These are phyloP conservation scores for Cutaneotrichosporon sp. DNA, from an alignment of 1,284 basidiomycete genomes.

Conservation along the genomic window DNA sequence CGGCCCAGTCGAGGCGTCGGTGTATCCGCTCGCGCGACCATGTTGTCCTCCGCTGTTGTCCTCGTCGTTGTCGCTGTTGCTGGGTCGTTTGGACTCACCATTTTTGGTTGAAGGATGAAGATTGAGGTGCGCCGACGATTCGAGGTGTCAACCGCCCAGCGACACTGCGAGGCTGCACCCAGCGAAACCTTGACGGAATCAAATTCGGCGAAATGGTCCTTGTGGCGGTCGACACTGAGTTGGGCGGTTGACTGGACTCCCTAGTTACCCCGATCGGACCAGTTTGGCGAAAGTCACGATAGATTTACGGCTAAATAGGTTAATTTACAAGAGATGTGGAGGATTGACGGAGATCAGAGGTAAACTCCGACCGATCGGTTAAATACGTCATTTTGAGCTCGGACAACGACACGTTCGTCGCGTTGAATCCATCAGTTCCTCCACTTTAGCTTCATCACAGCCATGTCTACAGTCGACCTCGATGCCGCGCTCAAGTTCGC, in stretches of 20 bases:
- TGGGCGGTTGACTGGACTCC: too few relatives aligned
- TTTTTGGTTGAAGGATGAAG: constrained; percentile 16
- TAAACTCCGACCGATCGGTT: too few relatives aligned
- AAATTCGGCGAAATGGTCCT: too few relatives aligned
- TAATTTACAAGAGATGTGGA: too few relatives aligned
- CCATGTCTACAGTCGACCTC: constrained; percentile 53
- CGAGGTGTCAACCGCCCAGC: neutral
- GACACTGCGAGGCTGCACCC: too few relatives aligned
- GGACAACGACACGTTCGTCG: neutral
- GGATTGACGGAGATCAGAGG: too few relatives aligned
- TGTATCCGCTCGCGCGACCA: neutral
- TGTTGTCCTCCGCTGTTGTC: neutral
- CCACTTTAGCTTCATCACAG: neutral
- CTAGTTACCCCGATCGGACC: too few relatives aligned
- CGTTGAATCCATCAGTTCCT: too few relatives aligned
- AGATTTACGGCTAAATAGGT: too few relatives aligned
- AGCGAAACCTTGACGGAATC: too few relatives aligned
- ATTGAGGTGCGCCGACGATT: neutral
- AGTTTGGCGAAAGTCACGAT: too few relatives aligned
- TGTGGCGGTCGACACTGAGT: too few relatives aligned
- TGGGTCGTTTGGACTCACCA: constrained; percentile 14
- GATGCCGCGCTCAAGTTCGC: constrained; percentile 67
- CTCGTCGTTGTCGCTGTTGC: constrained; percentile 4
- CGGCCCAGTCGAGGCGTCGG: neutral
- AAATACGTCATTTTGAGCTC: neutral